Evolutionary conservation across 2,329 filamentous ascomycete genomes (phyloP).

Genomic region (Sphaerulina musiva): DNA sequence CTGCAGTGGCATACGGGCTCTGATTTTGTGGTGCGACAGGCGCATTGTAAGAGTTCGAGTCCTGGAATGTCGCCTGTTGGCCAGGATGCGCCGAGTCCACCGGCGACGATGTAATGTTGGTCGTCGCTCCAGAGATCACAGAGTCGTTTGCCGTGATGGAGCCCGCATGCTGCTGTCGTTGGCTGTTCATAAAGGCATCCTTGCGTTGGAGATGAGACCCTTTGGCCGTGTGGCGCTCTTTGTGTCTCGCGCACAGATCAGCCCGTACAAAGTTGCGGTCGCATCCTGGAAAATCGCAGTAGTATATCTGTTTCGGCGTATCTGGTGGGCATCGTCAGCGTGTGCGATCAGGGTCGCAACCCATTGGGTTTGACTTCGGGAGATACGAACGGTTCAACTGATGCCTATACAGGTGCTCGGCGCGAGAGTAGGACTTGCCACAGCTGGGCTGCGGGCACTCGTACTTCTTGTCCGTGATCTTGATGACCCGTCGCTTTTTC

Average conservation of each 20-base stretch:
- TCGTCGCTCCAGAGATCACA: conserved; percentile 16
- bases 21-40: conserved; percentile 11
- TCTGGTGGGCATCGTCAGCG: conserved; percentile 46
- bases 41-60: conserved; percentile 8
- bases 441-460: conserved; percentile 75
- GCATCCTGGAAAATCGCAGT: conserved; percentile 88
- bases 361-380: not conserved
- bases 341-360: not conserved
- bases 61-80: conserved; percentile 10
- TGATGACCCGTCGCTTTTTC: conserved; percentile 33
- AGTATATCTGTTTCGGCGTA: conserved; percentile 89
- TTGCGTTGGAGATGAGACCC: conserved; percentile 70
- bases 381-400: conserved; percentile 75
- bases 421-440: conserved; percentile 91
- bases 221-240: conserved; percentile 50
- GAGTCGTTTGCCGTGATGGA: conserved; percentile 11
- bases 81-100: conserved; percentile 18
- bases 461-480: conserved; percentile 56
- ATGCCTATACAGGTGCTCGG: conserved; percentile 93
- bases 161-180: conserved; percentile 11
- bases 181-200: conserved; percentile 56
- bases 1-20: conserved; percentile 11
- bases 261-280: conserved; percentile 85
- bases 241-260: conserved; percentile 71
- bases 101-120: conserved; percentile 21